phyloP scores from a whole-genome alignment of 495 filamentous ascomycete genomes.

The Tetracladium setigerum region DNA sequence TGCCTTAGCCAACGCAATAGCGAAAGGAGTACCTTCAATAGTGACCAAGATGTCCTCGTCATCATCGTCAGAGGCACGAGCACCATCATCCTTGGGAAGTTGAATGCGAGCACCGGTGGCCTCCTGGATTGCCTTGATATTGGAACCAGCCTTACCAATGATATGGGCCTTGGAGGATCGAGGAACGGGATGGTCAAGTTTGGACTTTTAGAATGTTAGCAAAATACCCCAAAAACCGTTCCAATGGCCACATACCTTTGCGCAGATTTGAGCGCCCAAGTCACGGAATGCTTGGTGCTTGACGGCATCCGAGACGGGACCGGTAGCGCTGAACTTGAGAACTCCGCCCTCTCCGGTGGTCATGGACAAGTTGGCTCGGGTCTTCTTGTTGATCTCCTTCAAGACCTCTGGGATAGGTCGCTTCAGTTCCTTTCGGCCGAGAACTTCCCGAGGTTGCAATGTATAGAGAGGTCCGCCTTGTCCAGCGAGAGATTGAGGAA shows the following conservation, averaged over 20 bases:
- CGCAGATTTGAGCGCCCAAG: slow-evolving; percentile 73
- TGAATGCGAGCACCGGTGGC: slow-evolving; percentile 82
- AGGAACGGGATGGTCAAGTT: slow-evolving; percentile 59
- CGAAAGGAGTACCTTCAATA: slow-evolving; percentile 84
- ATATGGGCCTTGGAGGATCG: slow-evolving; percentile 74
- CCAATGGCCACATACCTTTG: slow-evolving; percentile 56
- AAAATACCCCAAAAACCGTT: not conserved
- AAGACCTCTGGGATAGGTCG: slow-evolving; percentile 73
- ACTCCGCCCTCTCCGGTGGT: slow-evolving; percentile 55
- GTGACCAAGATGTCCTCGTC: slow-evolving; percentile 72
- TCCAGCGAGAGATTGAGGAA: slow-evolving; percentile 33
- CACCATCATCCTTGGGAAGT: slow-evolving; percentile 69
- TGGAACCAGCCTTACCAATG: slow-evolving; percentile 86
- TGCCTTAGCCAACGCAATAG: slow-evolving; percentile 71
- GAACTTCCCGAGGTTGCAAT: slow-evolving; percentile 61
- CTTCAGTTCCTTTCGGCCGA: slow-evolving; percentile 68
- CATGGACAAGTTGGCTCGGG: slow-evolving; percentile 77
- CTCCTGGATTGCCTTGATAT: slow-evolving; percentile 78
- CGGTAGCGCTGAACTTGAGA: slow-evolving; percentile 72
- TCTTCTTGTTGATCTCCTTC: slow-evolving; percentile 79
- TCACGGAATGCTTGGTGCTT: slow-evolving; percentile 73
- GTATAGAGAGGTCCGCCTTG: slow-evolving; percentile 6
- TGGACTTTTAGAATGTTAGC: slow-evolving; percentile 40
- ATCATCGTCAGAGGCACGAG: slow-evolving; percentile 53
- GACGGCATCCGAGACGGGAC: slow-evolving; percentile 61